phyloP scores from a whole-genome alignment of 768 basidiomycete species.

The Boletus eberwhitei region DNA sequence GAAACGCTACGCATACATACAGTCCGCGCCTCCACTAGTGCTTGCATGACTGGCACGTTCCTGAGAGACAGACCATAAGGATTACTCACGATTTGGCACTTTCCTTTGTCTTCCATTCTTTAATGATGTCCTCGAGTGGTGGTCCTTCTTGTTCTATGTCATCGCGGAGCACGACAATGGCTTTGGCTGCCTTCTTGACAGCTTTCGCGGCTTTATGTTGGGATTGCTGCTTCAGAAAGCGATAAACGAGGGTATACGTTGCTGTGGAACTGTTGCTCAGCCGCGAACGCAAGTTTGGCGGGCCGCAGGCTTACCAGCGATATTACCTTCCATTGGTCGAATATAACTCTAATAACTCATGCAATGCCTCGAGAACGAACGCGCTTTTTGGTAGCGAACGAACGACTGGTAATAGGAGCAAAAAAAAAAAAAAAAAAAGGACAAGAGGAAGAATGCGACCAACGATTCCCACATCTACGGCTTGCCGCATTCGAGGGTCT shows the following conservation, averaged over 20 bases:
- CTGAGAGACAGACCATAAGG: background rate
- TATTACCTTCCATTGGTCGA: constrained; percentile 44
- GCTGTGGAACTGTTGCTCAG: constrained; percentile 38
- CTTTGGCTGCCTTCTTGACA: constrained; percentile 70
- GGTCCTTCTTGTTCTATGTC: constrained; percentile 45
- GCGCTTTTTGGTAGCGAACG: background rate
- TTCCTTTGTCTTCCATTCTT: constrained; percentile 53
- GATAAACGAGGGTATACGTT: constrained; percentile 73
- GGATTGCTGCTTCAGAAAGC: constrained; percentile 63
- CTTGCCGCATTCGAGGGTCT: background rate
- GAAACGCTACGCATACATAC: constrained; percentile 20
- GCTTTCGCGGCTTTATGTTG: constrained; percentile 71
- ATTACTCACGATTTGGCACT: constrained; percentile 29
- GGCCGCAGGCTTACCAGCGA: constrained; percentile 44
- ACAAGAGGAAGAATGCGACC: too few species aligned
- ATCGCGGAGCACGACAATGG: constrained; percentile 58
- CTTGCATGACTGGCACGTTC: constrained; percentile 5
- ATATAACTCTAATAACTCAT: background rate
- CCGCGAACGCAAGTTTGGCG: constrained; percentile 1
- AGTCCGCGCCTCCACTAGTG: constrained; percentile 13
- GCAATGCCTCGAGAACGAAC: background rate
- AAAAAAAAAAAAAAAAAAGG: background rate
- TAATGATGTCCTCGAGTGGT: constrained; percentile 62
- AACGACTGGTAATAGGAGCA: background rate
- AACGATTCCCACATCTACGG: constrained; percentile 17